Conservation (phyloP, 2,329 filamentous ascomycete species). For the Talaromyces sp. region DNA sequence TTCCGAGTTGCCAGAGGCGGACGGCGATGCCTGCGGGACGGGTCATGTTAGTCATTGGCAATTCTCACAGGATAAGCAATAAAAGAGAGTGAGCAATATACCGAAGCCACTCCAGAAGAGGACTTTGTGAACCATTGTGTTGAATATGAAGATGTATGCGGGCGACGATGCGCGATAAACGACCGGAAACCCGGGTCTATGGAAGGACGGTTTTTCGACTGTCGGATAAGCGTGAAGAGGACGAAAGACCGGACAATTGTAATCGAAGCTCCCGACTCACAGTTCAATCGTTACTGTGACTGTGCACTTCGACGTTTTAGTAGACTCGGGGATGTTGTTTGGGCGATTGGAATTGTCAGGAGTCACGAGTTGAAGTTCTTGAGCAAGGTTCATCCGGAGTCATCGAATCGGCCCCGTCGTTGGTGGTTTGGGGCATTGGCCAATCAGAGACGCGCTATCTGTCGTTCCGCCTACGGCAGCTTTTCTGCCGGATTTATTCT, state of each 20-base stretch:
- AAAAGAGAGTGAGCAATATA: constrained; percentile 50
- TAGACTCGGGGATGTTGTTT: background rate
- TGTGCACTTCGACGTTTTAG: constrained; percentile 17
- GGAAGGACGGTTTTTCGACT: constrained; percentile 3
- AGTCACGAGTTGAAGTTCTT: constrained; percentile 2
- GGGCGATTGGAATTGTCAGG: background rate
- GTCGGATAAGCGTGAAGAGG: background rate
- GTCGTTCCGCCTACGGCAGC: constrained; percentile 11
- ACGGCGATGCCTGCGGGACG: constrained; percentile 72
- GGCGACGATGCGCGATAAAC: constrained; percentile 18
- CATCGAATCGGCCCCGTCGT: constrained; percentile 3
- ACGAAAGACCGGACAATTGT: background rate
- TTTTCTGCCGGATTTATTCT: constrained; percentile 20
- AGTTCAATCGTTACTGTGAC: background rate
- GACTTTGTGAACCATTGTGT: constrained; percentile 51
- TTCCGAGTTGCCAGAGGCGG: constrained; percentile 93
- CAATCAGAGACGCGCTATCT: constrained; percentile 1
- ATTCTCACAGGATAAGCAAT: constrained; percentile 8
- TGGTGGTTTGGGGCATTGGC: constrained; percentile 5
- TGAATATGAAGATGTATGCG: constrained; percentile 19
- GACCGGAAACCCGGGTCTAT: constrained; percentile 10
- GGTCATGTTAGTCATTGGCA: constrained; percentile 12
- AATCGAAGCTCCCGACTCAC: background rate
- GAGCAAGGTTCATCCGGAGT: background rate
- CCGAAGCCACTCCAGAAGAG: constrained; percentile 72